Conservation (phyloP, 495 filamentous ascomycete species). For the Lophiotrema nucula region DNA sequence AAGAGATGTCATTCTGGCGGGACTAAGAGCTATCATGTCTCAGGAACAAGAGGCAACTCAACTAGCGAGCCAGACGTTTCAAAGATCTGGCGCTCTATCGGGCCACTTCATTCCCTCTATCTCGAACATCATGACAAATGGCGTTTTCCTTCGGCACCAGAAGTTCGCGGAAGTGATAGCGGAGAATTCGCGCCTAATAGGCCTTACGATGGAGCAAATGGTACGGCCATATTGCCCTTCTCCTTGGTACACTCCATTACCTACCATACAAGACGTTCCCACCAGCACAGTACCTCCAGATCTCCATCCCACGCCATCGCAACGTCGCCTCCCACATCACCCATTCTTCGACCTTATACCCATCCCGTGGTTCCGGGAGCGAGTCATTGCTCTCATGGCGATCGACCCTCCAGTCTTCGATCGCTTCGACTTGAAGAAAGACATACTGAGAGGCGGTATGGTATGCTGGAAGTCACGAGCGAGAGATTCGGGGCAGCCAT, state of each 20-base stretch:
- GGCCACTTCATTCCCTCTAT: neutral
- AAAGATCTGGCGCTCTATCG: neutral
- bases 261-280: neutral
- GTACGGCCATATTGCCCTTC: neutral
- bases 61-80: neutral
- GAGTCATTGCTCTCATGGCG: neutral
- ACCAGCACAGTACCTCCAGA: constrained; percentile 6
- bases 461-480: constrained; percentile 15
- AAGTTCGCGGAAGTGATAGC: neutral
- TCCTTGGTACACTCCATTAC: neutral
- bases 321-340: constrained; percentile 5
- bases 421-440: constrained; percentile 4
- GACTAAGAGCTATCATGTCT: neutral
- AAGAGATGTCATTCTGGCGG: neutral
- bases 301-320: constrained; percentile 10
- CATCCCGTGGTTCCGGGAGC: constrained; percentile 13
- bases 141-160: constrained; percentile 10
- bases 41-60: neutral
- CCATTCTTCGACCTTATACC: constrained; percentile 15
- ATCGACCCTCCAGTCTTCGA: constrained; percentile 5
- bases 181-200: constrained; percentile 1
- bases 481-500: constrained; percentile 5
- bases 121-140: neutral
- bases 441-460: constrained; percentile 12
- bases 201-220: neutral